Base-by-base conservation (phyloP, 1,139 yeast species). In the Nakaseomyces uthaithaninus region DNA sequence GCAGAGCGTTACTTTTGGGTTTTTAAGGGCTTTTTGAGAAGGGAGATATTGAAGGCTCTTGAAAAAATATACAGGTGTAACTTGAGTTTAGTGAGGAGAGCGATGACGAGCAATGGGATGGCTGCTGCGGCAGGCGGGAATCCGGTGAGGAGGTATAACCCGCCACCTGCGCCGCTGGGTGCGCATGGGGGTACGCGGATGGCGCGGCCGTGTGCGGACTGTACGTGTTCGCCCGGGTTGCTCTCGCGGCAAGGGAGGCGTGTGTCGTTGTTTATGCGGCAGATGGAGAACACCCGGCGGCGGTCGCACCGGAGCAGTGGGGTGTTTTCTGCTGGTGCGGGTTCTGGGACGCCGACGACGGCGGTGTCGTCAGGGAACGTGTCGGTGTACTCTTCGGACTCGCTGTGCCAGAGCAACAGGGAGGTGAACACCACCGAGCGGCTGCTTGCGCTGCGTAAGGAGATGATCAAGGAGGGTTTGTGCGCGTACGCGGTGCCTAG, bases 401-500 rank as follows among this genome's bases (percentile, higher is more conserved):
- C 60, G 4, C 43, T 64, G 26, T 64, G 68, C 42, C 58, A 47
- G 53, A 42, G 47, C 3, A 63, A 58, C 37, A 67, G 57, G 54
- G 67, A 59, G 48, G 67, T 76, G 43, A 77, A 77, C 55, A 78
- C 85, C 9, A 66, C 76, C 17, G 62, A 66, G 43, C 67, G 93
- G 53, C 69, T 89, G 44, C 73, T 71, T 41, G 68, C 69, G 20
- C 68, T 91, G 49, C 73, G 98, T 55, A 57, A 62, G 27, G 66
- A 71, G 47, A 85, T 91, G 89, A 72, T 71, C 37, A 68, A 69
- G 39, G 63, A 74, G 49, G 77, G 76, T 47, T 59, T 91, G 41
- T 91, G 82, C 10, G 78, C 84, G 41, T 91, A 91, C 59, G 70
- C 91, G 40, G 75, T 91, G 8, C 94, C 95, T 11, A 80, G 93